Evolutionary conservation across 345 rosid genomes (phyloP), one percentile per base, ranked within the genome.

Genomic region (Sisymbrium irio): DNA sequence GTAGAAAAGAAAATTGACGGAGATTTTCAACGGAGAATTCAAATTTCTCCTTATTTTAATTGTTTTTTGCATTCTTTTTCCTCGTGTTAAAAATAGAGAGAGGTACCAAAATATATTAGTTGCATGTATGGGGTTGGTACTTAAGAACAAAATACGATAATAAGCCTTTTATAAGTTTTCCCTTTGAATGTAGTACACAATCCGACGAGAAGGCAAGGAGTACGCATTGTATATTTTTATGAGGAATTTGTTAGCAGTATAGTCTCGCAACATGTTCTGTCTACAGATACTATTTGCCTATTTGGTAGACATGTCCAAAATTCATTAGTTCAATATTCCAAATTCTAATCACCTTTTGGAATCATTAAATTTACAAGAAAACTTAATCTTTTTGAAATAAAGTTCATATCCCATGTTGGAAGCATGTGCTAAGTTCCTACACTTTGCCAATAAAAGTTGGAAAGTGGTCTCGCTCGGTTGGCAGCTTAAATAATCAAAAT

Each of bases 401-500:
- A 77, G 80, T 32, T 19, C 61, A 47, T 39, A 22, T 64, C 47
- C 76, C 80, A 57, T 70, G 76, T 77, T 71, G 76, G 76, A 77
- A 71, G 72, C 80, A 77, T 71, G 72, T 77, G 72, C 67, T 12
- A 57, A 70, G 65, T 76, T 45, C 27, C 14, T 62, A 44, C 64
- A 53, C 58, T 74, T 51, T 60, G 65, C 27, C 57, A 68, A 42
- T 53, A 14, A 53, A 62, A 69, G 80, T 71, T 77, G 77, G 76
- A 71, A 71, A 77, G 80, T 71, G 68, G 68, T 65, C 62, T 71
- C 5, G 67, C 67, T 71, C 65, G 72, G 80, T 71, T 77, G 80
- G 80, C 80, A 64, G 36, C 76, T 71, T 65, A 71, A 37, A 64
- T 77, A 64, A 70, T 57, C 47, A 39, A 46, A 63, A 18, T 70